Percentiles rank a stretch among this genome's conserved stretches.
These are phyloP conservation scores for Shiraia bambusicola DNA, from an alignment of 2,329 filamentous ascomycete species.

Conservation along the genomic window DNA sequence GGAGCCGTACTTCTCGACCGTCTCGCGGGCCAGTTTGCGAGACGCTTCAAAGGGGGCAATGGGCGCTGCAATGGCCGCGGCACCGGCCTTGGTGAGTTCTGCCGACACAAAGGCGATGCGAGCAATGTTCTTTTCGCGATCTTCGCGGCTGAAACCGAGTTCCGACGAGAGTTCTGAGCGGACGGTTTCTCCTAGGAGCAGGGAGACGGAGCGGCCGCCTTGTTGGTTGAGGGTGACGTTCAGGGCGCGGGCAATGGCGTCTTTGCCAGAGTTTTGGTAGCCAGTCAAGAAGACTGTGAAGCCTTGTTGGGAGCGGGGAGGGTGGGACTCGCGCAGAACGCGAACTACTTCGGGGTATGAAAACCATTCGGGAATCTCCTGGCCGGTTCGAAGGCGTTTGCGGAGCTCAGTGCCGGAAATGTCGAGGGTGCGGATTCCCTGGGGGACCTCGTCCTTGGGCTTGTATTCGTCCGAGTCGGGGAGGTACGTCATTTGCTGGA, in stretches of 20 bases:
- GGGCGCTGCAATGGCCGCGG: slow-evolving; percentile 92
- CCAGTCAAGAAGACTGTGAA: slow-evolving; percentile 99
- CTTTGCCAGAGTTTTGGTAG: slow-evolving; percentile 95
- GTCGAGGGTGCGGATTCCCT: slow-evolving; percentile 71
- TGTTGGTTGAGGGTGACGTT: slow-evolving; percentile 98
- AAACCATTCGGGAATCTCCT: slow-evolving; percentile 98
- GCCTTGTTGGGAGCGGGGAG: slow-evolving; percentile 84
- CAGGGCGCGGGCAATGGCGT: slow-evolving; percentile 90
- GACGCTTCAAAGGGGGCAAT: slow-evolving; percentile 89
- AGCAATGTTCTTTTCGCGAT: slow-evolving; percentile 91
- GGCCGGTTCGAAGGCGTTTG: slow-evolving; percentile 83
- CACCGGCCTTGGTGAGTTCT: slow-evolving; percentile 88
- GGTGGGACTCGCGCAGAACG: slow-evolving; percentile 95
- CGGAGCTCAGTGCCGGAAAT: slow-evolving; percentile 74
- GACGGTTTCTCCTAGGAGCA: slow-evolving; percentile 94
- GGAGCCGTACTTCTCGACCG: slow-evolving; percentile 82
- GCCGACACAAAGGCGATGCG: slow-evolving; percentile 96
- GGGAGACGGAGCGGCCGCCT: slow-evolving; percentile 88
- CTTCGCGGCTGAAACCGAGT: slow-evolving; percentile 89
- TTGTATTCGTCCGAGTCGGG: slow-evolving; percentile 96
- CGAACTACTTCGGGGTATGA: slow-evolving; percentile 98
- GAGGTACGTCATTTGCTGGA: slow-evolving; percentile 99
- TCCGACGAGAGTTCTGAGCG: slow-evolving; percentile 90
- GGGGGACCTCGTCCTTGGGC: slow-evolving; percentile 84
- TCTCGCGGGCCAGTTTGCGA: slow-evolving; percentile 74